phyloP scores from a whole-genome alignment of 2,329 filamentous ascomycete genomes.

The Arthrobotrys sinensis region DNA sequence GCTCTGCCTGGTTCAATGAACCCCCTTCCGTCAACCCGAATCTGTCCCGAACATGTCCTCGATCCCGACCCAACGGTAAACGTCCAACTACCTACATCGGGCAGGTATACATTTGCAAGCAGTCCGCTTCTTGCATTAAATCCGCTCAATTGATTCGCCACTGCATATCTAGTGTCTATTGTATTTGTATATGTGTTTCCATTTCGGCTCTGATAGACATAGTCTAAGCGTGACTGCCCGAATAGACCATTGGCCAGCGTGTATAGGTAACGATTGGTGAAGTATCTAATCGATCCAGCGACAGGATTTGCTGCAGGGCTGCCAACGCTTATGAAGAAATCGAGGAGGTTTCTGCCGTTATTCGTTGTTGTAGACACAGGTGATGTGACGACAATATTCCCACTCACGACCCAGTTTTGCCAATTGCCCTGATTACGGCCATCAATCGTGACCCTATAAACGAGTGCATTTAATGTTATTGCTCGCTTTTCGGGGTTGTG shows the following conservation, averaged over 20 bases:
- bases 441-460: constrained; percentile 22
- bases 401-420: constrained; percentile 18
- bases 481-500: not conserved
- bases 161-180: constrained; percentile 2
- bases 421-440: constrained; percentile 14
- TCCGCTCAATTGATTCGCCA: constrained; percentile 4
- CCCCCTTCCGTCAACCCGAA: not conserved
- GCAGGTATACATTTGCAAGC: not conserved
- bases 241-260: not conserved
- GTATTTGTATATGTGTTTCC: constrained; percentile 18
- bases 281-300: constrained; percentile 26
- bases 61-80: not conserved
- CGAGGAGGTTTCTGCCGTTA: constrained; percentile 22
- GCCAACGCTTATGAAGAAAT: constrained; percentile 28
- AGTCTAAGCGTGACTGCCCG: constrained; percentile 3
- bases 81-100: not conserved
- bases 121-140: constrained; percentile 16
- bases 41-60: not conserved
- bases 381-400: not conserved
- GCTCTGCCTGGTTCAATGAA: constrained; percentile 13
- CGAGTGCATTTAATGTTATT: constrained; percentile 6
- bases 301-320: not conserved
- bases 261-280: constrained; percentile 33
- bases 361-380: not conserved
- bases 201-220: not conserved